Percentiles rank a stretch among this genome's conserved stretches.
These are phyloP conservation scores for Lolium multiflorum DNA, from an alignment of 176 grass and related monocot species.

Conservation along the genomic window DNA sequence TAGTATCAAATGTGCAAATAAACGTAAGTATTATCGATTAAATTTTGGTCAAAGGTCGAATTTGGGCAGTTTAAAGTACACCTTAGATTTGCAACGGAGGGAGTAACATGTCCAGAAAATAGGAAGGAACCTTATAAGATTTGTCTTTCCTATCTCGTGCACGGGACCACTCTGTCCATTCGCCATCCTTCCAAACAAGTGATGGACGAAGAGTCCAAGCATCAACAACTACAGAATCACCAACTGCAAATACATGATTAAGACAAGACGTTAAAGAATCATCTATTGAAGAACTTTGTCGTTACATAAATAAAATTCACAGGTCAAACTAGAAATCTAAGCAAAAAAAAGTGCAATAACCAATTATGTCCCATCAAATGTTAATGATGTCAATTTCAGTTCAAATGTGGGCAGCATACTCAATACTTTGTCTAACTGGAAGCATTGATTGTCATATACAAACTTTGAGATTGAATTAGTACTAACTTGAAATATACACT, in stretches of 20 bases:
- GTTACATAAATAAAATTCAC: not conserved
- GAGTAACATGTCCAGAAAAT: not conserved
- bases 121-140: conserved; percentile 63
- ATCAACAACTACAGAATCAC: conserved; percentile 65
- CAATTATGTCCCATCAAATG: not conserved
- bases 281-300: not conserved
- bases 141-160: conserved; percentile 57
- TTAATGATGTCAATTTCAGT: conserved; percentile 15
- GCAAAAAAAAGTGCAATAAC: not conserved
- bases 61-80: not conserved
- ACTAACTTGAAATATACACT: conserved; percentile 1
- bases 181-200: conserved; percentile 87
- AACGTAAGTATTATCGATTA: not conserved
- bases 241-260: conserved; percentile 51
- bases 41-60: not conserved
- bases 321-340: conserved; percentile 28
- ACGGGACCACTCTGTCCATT: conserved; percentile 74
- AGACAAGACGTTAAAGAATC: conserved; percentile 28
- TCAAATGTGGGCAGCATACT: not conserved
- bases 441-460: not conserved
- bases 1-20: conserved; percentile 14
- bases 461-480: conserved; percentile 1
- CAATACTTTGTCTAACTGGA: conserved; percentile 1
- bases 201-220: conserved; percentile 79
- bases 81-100: not conserved